A percentile compares a stretch with the other conserved stretches of the same genome.
Conservation (phyloP, 2,329 filamentous ascomycete genomes). For the Ophiocordyceps camponoti-floridani region DNA sequence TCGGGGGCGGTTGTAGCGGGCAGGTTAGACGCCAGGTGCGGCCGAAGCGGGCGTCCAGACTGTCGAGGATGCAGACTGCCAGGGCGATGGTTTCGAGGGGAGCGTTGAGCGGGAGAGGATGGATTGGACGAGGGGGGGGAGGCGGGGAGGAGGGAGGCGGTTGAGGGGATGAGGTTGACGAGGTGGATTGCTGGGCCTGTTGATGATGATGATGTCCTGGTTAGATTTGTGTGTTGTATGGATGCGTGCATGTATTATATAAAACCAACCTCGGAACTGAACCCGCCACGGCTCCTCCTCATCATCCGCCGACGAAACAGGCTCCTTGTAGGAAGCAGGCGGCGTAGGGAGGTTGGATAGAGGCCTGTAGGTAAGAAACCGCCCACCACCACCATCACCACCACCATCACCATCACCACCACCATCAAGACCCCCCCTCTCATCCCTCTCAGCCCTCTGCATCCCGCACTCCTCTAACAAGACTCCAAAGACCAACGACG, state of each 20-base stretch:
- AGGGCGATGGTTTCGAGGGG: conserved; percentile 45
- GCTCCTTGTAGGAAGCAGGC: conserved; percentile 31
- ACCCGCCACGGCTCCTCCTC: conserved; percentile 24
- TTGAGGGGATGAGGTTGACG: conserved; percentile 45
- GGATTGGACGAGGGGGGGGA: conserved; percentile 40
- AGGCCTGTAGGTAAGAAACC: conserved; percentile 46
- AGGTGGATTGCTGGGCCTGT: conserved; percentile 48
- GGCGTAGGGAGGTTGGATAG: conserved; percentile 52
- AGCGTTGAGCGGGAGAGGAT: conserved; percentile 38
- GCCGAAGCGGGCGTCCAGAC: conserved; percentile 43
- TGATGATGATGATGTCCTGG: neutral
- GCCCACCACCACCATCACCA: too few species aligned
- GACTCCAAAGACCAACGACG: too few species aligned
- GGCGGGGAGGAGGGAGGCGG: conserved; percentile 39
- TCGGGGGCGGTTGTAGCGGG: conserved; percentile 21
- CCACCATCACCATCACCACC: too few species aligned
- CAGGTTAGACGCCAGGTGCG: conserved; percentile 42
- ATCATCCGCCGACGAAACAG: conserved; percentile 18
- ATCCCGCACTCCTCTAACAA: too few species aligned
- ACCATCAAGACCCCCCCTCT: too few species aligned
- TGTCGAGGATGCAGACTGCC: conserved; percentile 49
- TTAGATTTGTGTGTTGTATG: neutral
- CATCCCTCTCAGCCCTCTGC: too few species aligned
- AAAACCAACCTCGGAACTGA: conserved; percentile 21
- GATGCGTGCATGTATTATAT: too few species aligned